Evolutionary conservation across 768 basidiomycete genomes (phyloP).

Genomic region (Phylloporus arenicola): DNA sequence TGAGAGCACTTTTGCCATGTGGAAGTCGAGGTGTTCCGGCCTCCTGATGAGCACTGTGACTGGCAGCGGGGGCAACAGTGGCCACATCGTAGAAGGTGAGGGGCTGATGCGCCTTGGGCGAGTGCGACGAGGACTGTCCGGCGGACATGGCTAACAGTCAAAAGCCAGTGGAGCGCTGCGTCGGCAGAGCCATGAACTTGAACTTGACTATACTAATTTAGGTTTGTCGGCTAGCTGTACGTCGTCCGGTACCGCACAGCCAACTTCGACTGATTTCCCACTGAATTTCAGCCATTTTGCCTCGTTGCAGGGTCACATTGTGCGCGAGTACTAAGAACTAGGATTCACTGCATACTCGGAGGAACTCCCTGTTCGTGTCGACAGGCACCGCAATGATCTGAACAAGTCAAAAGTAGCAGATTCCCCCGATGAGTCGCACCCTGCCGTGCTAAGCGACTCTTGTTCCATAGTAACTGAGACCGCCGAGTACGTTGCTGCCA

Average conservation of each 20-base stretch:
- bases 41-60: background rate
- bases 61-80: slow-evolving; percentile 1
- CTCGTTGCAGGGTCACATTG: too few relatives aligned
- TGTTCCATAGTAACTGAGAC: slow-evolving; percentile 18
- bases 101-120: background rate
- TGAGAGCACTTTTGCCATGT: background rate
- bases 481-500: slow-evolving; percentile 39
- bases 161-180: background rate
- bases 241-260: too few relatives aligned
- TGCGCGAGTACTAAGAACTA: too few relatives aligned
- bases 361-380: too few relatives aligned
- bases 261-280: too few relatives aligned
- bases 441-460: background rate
- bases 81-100: slow-evolving; percentile 11
- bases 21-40: background rate
- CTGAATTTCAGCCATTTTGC: too few relatives aligned
- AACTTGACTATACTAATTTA: background rate
- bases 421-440: background rate
- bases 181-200: background rate
- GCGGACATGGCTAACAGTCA: slow-evolving; percentile 9
- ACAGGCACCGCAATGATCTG: slow-evolving; percentile 42
- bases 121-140: background rate
- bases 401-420: slow-evolving; percentile 34
- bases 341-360: too few relatives aligned
- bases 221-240: background rate